These are phyloP conservation scores for Pseudodiploospora longispora DNA, from an alignment of 2,329 filamentous ascomycete genomes.

Conservation along the genomic window DNA sequence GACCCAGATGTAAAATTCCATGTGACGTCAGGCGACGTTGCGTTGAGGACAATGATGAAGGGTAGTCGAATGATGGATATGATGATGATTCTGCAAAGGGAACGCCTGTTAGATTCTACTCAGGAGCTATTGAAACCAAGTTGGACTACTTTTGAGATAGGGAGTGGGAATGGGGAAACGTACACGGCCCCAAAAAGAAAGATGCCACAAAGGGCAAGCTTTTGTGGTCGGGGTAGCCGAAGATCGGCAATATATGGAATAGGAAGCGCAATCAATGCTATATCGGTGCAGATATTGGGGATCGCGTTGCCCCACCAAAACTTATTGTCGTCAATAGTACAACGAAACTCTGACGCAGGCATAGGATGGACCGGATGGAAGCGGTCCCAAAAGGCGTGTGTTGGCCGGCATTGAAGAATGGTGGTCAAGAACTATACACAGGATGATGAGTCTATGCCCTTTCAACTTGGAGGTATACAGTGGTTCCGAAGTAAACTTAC, in stretches of 20 bases:
- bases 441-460: too few species aligned
- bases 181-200: slow-evolving; percentile 17
- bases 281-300: slow-evolving; percentile 17
- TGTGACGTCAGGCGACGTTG: too few species aligned
- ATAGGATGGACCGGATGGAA: slow-evolving; percentile 8
- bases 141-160: too few species aligned
- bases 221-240: slow-evolving; percentile 13
- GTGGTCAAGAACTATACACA: not conserved
- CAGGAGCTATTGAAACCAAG: too few species aligned
- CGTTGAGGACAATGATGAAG: too few species aligned
- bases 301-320: slow-evolving; percentile 18
- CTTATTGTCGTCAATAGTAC: slow-evolving; percentile 10
- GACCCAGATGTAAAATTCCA: too few species aligned
- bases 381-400: slow-evolving; percentile 11
- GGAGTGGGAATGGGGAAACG: not conserved
- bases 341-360: slow-evolving; percentile 4
- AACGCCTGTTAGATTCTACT: too few species aligned
- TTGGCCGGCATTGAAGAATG: slow-evolving; percentile 11
- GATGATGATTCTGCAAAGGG: too few species aligned
- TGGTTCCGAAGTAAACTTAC: slow-evolving; percentile 8
- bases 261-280: slow-evolving; percentile 16
- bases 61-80: too few species aligned
- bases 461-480: too few species aligned
- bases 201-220: slow-evolving; percentile 14
- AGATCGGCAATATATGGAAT: slow-evolving; percentile 16